Conservation (phyloP, 371 early-diverging fungal species). For the Actinomortierella wolfii region DNA sequence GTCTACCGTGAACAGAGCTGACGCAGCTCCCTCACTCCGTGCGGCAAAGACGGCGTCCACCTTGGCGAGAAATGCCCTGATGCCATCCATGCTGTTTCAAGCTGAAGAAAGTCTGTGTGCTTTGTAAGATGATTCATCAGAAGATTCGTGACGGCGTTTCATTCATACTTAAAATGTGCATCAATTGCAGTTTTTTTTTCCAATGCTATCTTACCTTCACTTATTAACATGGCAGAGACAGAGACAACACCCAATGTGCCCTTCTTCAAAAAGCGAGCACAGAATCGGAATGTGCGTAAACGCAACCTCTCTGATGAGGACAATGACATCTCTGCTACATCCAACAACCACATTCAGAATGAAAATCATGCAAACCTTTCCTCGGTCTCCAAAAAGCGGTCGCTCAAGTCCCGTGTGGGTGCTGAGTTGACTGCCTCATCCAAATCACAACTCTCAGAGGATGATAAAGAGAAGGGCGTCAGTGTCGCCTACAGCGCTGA, state of each 20-base stretch:
- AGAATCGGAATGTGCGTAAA: constrained; percentile 61
- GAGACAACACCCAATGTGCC: constrained; percentile 43
- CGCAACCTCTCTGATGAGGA: constrained; percentile 54
- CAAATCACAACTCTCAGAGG: constrained; percentile 18
- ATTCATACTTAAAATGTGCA: too few relatives aligned
- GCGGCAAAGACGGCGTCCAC: too few relatives aligned
- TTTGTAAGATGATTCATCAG: too few relatives aligned
- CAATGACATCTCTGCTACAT: constrained; percentile 38
- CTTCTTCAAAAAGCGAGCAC: constrained; percentile 63
- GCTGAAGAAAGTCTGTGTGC: too few relatives aligned
- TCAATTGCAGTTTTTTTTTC: too few relatives aligned
- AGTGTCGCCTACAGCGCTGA: constrained; percentile 62
- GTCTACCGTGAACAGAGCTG: too few relatives aligned
- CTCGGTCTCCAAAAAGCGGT: constrained; percentile 43
- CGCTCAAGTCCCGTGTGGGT: constrained; percentile 9
- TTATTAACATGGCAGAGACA: background rate
- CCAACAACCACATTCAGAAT: constrained; percentile 47
- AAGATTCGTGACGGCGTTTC: too few relatives aligned
- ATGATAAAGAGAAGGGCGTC: constrained; percentile 48
- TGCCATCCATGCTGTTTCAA: too few relatives aligned
- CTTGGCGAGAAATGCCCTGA: too few relatives aligned
- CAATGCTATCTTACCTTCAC: too few relatives aligned
- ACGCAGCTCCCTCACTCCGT: too few relatives aligned
- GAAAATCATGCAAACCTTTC: constrained; percentile 28
- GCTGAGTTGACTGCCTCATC: constrained; percentile 17